These are phyloP conservation scores for Salvia sclarea DNA, from an alignment of 305 asterid genomes.

Conservation along the genomic window DNA sequence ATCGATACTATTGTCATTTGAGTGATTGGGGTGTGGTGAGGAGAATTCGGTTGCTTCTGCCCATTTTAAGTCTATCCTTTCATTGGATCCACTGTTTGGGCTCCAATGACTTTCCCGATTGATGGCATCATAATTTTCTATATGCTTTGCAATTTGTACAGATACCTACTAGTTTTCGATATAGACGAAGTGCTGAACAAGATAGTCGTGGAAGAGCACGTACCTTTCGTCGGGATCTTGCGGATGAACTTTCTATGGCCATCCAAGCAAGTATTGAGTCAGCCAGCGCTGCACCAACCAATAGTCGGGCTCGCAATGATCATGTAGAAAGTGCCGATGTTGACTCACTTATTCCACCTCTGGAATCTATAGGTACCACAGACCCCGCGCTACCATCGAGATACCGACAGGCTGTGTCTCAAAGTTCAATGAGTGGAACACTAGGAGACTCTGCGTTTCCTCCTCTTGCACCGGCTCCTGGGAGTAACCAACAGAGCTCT, in stretches of 20 bases:
- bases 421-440: constrained; percentile 51
- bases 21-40: not conserved
- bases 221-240: constrained; percentile 63
- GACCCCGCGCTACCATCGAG: constrained; percentile 66
- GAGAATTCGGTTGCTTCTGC: not conserved
- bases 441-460: constrained; percentile 83
- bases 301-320: constrained; percentile 39
- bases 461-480: constrained; percentile 65
- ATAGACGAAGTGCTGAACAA: constrained; percentile 69
- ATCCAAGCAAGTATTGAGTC: constrained; percentile 83
- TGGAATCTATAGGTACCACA: constrained; percentile 52
- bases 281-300: constrained; percentile 43
- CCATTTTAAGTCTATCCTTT: not conserved
- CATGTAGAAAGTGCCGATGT: constrained; percentile 43
- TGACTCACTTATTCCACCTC: constrained; percentile 56
- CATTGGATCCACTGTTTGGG: not conserved
- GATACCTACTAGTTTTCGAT: constrained; percentile 95
- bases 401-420: constrained; percentile 80
- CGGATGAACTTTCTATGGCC: constrained; percentile 78
- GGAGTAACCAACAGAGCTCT: constrained; percentile 55
- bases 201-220: constrained; percentile 79
- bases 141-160: constrained; percentile 35
- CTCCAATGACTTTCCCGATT: not conserved
- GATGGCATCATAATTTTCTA: constrained; percentile 23
- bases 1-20: constrained; percentile 4